Percentiles rank a stretch among this genome's conserved stretches.
Evolutionary conservation across 73 alveolate species (phyloP).

Genomic region (Tetrahymena elliotti): DNA sequence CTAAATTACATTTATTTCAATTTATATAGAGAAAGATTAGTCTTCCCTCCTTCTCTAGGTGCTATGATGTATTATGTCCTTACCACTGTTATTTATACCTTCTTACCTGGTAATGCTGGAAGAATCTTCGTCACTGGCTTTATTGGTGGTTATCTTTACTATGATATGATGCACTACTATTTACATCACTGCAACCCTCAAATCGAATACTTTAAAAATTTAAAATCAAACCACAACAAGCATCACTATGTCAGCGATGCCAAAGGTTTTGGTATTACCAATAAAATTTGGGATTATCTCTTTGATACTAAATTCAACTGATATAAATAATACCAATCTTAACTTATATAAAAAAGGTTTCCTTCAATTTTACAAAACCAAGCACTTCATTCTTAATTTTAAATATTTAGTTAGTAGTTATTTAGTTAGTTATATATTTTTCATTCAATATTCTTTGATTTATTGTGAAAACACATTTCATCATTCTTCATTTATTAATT

Average conservation of each 20-base stretch:
- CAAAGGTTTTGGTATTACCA: conserved; percentile 53
- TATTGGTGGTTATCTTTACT: conserved; percentile 30
- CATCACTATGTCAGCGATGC: conserved; percentile 50
- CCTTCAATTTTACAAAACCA: background rate
- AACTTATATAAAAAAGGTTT: background rate
- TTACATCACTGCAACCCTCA: conserved; percentile 39
- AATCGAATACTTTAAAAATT: conserved; percentile 40
- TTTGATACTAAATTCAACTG: conserved; percentile 34
- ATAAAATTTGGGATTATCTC: conserved; percentile 49
- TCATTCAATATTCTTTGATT: no score
- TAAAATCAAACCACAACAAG: conserved; percentile 51
- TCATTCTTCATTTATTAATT: no score
- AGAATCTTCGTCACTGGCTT: conserved; percentile 32
- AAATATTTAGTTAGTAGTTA: no score
- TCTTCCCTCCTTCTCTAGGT: conserved; percentile 53
- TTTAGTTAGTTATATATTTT: no score
- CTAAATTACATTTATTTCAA: background rate
- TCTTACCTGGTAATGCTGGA: conserved; percentile 11
- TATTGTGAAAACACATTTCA: no score
- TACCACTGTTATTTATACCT: background rate
- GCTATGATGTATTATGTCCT: background rate
- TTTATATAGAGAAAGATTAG: conserved; percentile 27
- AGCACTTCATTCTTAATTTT: no score
- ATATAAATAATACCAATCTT: background rate
- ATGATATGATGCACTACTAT: conserved; percentile 53